These are phyloP conservation scores for Nemania abortiva DNA, from an alignment of 2,329 filamentous ascomycete genomes.

Conservation along the genomic window DNA sequence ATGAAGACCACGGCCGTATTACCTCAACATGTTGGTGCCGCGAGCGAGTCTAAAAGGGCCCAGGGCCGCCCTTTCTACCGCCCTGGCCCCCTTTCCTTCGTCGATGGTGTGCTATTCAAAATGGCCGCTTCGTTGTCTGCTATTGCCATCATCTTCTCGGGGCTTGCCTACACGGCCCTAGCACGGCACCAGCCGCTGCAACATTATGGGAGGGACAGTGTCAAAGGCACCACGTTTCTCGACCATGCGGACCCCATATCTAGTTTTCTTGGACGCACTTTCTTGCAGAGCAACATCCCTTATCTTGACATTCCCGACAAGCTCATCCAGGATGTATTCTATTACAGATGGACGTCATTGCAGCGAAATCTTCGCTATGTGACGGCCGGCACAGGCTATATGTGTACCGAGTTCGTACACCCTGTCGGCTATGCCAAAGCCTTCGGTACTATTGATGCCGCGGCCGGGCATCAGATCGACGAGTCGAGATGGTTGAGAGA, in stretches of 20 bases:
- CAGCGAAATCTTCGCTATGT: constrained; percentile 58
- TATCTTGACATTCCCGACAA: constrained; percentile 58
- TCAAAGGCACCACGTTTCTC: constrained; percentile 46
- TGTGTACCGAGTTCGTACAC: constrained; percentile 59
- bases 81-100: constrained; percentile 17
- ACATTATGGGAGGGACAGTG: not conserved
- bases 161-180: constrained; percentile 34
- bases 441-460: constrained; percentile 51
- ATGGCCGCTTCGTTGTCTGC: constrained; percentile 39
- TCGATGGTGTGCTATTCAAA: constrained; percentile 39
- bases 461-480: constrained; percentile 55
- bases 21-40: constrained; percentile 15
- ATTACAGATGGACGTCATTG: constrained; percentile 58
- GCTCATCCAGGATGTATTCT: constrained; percentile 59
- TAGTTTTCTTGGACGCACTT: constrained; percentile 46
- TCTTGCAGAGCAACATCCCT: constrained; percentile 55
- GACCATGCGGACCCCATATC: constrained; percentile 46
- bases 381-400: constrained; percentile 56
- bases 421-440: constrained; percentile 54
- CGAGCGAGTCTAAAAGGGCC: constrained; percentile 19
- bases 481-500: constrained; percentile 57
- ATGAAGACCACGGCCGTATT: not conserved
- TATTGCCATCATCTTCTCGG: constrained; percentile 35
- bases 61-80: constrained; percentile 5
- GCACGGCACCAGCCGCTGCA: constrained; percentile 15